Evolutionary conservation across 768 basidiomycete species (phyloP).

Genomic region (Agaricus sinodeliciosus): DNA sequence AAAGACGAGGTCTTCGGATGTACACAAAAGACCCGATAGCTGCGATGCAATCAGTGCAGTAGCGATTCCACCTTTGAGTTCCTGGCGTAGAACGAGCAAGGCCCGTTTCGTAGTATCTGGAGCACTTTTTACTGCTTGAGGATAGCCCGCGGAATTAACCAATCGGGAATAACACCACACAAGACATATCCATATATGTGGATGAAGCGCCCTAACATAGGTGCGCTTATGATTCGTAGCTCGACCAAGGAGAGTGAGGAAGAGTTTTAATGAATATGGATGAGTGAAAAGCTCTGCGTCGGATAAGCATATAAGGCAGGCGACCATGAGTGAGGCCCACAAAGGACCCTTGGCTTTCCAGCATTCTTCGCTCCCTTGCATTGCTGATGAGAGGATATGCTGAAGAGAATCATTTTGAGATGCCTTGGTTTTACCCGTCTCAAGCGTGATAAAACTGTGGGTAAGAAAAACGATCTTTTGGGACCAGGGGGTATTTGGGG

Average conservation of each 20-base stretch:
- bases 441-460: conserved; percentile 2
- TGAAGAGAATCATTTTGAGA: conserved; percentile 22
- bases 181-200: conserved; percentile 46
- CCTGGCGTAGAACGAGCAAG: conserved; percentile 39
- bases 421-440: conserved; percentile 3
- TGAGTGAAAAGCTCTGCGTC: conserved; percentile 38
- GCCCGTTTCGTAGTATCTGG: conserved; percentile 24
- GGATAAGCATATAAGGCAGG: conserved; percentile 42
- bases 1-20: conserved; percentile 1
- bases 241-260: conserved; percentile 27
- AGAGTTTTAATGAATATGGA: conserved; percentile 27
- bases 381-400: conserved; percentile 20
- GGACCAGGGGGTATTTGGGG: neutral
- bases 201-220: conserved; percentile 29
- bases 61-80: conserved; percentile 38
- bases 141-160: conserved; percentile 13
- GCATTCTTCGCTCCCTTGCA: conserved; percentile 1
- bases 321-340: conserved; percentile 38
- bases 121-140: conserved; percentile 15
- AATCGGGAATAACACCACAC: conserved; percentile 50
- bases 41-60: conserved; percentile 32
- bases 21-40: conserved; percentile 16
- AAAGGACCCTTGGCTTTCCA: conserved; percentile 23
- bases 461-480: neutral
- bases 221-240: conserved; percentile 27